Evolutionary conservation across 139 green algal genomes (phyloP).

Genomic region (Coelastrella sp.): DNA sequence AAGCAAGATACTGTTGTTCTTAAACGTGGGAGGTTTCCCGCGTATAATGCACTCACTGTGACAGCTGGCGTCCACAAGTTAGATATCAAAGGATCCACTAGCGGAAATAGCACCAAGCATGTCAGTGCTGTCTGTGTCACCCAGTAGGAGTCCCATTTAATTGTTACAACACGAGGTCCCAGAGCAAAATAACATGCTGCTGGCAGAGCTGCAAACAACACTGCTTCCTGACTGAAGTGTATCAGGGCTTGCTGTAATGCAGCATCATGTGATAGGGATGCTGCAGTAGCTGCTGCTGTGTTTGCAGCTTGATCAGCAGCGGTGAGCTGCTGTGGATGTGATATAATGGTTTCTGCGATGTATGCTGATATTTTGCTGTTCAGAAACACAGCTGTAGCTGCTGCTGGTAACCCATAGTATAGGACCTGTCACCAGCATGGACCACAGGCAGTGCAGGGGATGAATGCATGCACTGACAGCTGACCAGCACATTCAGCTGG

Average conservation of each 20-base stretch:
- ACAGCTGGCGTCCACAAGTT: neutral
- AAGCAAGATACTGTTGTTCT: too few relatives aligned
- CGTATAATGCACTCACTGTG: neutral
- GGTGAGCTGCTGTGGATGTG: neutral
- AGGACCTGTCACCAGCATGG: too few relatives aligned
- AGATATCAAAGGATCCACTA: slow-evolving; percentile 39
- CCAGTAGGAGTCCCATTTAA: slow-evolving; percentile 12
- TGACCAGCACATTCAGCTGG: too few relatives aligned
- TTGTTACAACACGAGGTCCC: neutral
- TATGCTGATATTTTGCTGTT: neutral
- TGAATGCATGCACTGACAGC: too few relatives aligned
- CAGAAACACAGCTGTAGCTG: slow-evolving; percentile 5
- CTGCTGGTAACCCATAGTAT: slow-evolving; percentile 20
- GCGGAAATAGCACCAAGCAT: slow-evolving; percentile 46
- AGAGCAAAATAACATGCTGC: neutral
- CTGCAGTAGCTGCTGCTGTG: slow-evolving; percentile 23
- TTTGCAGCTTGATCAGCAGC: neutral
- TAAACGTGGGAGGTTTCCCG: too few relatives aligned
- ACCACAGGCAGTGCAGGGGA: too few relatives aligned
- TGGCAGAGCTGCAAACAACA: slow-evolving; percentile 22
- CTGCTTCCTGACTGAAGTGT: slow-evolving; percentile 23
- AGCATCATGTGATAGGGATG: neutral
- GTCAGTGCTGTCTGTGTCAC: slow-evolving; percentile 14
- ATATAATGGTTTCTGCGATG: neutral
- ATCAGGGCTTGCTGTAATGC: neutral